Evolutionary conservation across 192 early-diverging fungal genomes (phyloP), one percentile per base, ranked within the genome.

Genomic region (Cladochytrium replicatum): DNA sequence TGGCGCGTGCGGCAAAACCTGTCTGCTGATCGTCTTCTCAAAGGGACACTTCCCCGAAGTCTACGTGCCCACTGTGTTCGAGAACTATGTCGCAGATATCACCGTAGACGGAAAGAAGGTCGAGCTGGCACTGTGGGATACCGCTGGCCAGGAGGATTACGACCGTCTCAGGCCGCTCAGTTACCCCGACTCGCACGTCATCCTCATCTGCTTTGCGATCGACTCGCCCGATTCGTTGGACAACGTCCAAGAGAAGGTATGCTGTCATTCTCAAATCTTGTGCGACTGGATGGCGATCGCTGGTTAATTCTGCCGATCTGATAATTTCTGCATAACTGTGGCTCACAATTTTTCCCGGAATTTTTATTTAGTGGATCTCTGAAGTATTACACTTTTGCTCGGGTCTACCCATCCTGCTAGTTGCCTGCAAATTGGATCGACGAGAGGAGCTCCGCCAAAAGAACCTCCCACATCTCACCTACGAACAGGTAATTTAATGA

Each of bases 61-160:
- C 71, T 55, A 71, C 67, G 25, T 51, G 17, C 25, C 43, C 13
- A 68, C 66, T 7, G 60, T 68, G 4, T 93, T 93, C 68, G 91
- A 96, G 41, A 93, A 85, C 68, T 87, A 82, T 54, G 81, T 89
- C 28, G 76, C 80, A 24, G 84, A 86, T 54, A 72, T 96, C 47
- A 66, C 80, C 41, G 74, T 84, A 27, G 81, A 90, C 61, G 83
- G 81, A 52, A 81, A 80, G 52, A 62, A 65, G 34, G 80, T 91
- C 6, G 83, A 87, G 61, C 66, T 96, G 29, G 83, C 83, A 28
- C 67, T 96, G 19, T 96, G 89, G 89, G 92, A 96, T 74, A 94
- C 92, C 43, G 89, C 91, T 28, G 91, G 79, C 24, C 91, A 93
- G 55, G 90, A 94, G 66, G 91, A 91, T 60, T 93, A 91, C 58